phyloP scores from a whole-genome alignment of 1,139 yeast species.

The Candida tetrigidarum region DNA sequence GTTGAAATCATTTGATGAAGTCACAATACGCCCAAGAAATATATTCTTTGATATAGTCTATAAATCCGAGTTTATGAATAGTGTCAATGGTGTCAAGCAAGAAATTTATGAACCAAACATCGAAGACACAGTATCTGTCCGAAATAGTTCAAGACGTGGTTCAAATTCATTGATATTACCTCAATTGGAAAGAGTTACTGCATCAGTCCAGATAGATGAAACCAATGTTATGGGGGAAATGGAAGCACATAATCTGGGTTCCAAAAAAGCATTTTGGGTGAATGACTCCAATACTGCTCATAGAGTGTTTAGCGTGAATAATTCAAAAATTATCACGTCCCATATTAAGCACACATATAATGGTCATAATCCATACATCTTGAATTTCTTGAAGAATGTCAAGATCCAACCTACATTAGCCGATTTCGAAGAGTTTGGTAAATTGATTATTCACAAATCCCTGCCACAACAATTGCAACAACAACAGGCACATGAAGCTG shows the following conservation, averaged over 20 bases:
- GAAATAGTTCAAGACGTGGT: conserved; percentile 20
- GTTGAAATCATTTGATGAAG: conserved; percentile 2
- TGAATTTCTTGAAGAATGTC: conserved; percentile 56
- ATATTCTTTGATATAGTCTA: conserved; percentile 67
- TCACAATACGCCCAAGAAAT: conserved; percentile 50
- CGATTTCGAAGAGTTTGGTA: conserved; percentile 75
- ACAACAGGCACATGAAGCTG: neutral
- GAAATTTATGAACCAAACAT: conserved; percentile 4
- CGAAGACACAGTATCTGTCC: conserved; percentile 22
- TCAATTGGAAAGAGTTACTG: conserved; percentile 35
- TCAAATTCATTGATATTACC: conserved; percentile 36
- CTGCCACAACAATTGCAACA: conserved; percentile 7
- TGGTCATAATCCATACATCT: conserved; percentile 69
- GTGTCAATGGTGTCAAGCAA: conserved; percentile 16
- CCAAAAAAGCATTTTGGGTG: conserved; percentile 9
- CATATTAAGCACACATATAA: conserved; percentile 58
- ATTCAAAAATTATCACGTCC: conserved; percentile 41
- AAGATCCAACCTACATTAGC: conserved; percentile 59
- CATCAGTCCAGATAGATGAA: conserved; percentile 61
- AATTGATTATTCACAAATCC: conserved; percentile 7
- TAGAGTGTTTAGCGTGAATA: conserved; percentile 38
- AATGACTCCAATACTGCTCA: conserved; percentile 22
- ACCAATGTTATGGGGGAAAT: conserved; percentile 69
- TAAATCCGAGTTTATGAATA: conserved; percentile 44
- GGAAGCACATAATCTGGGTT: conserved; percentile 32